Base-by-base conservation (phyloP, 2,329 filamentous ascomycete species). In the Penicillium sp. region DNA sequence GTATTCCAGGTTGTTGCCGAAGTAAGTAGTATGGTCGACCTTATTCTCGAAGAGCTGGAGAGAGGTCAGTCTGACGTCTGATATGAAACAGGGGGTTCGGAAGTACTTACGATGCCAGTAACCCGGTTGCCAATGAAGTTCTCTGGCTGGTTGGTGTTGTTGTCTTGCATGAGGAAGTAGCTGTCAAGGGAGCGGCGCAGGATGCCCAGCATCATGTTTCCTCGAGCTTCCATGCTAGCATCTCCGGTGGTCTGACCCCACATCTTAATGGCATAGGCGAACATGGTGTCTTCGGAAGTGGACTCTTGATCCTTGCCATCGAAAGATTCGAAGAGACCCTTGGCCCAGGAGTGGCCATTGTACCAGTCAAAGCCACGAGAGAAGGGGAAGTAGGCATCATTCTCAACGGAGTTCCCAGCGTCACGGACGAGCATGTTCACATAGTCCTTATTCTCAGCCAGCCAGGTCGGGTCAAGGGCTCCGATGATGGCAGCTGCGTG, bases 321-420 rank as follows among this genome's bases (percentile, higher is more conserved):
- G 5, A 72, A 75, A 15, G 77, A 79, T 38, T 75, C 74, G 53
- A 75, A 78, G 1, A 81, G 66, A 1, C 73, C 75, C 62, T 78
- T 89, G 2, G 92, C 92, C 89, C 92, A 96, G 50, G 86, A 90
- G 76, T 97, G 93, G 1, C 92, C 93, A 63, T 95, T 84, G 68
- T 85, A 97, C 89, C 89, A 96, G 71, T 97, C 93, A 64, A 96
- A 97, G 49, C 78, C 82, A 42, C 93, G 82, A 53, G 81, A 91
- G 58, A 89, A 84, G 0, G 92, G 91, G 69, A 95, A 97, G 60
- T 82, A 82, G 25, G 78, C 75, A 65, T 95, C 91, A 15, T 78
- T 67, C 2, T 76, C 65, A 58, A 81, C 84, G 0, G 90, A 84
- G 69, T 95, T 95, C 40, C 90, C 86, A 42, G 77, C 82, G 61